These are phyloP conservation scores for Malassezia restricta DNA, from an alignment of 1,284 basidiomycete genomes.

Conservation along the genomic window DNA sequence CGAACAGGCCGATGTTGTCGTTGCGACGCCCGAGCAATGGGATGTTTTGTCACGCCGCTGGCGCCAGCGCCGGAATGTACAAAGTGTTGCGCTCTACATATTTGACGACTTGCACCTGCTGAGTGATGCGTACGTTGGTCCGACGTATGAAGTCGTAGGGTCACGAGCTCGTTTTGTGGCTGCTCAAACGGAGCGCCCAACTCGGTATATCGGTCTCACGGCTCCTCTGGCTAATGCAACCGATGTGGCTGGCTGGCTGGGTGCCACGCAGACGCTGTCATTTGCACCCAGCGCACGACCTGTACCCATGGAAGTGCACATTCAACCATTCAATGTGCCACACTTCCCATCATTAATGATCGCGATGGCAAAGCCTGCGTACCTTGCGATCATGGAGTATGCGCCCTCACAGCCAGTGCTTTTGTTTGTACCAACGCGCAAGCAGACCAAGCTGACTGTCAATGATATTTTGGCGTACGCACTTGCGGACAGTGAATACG, in stretches of 20 bases:
- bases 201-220: constrained; percentile 81
- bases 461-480: constrained; percentile 84
- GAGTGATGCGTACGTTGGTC: constrained; percentile 72
- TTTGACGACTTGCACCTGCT: constrained; percentile 91
- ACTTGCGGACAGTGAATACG: constrained; percentile 63
- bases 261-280: constrained; percentile 81
- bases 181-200: constrained; percentile 81
- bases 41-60: constrained; percentile 89
- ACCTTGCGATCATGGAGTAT: constrained; percentile 81
- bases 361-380: constrained; percentile 96
- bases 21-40: constrained; percentile 85
- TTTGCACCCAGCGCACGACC: constrained; percentile 90
- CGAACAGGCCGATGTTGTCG: constrained; percentile 63
- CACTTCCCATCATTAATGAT: constrained; percentile 99
- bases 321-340: constrained; percentile 86
- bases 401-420: constrained; percentile 76
- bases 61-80: constrained; percentile 93
- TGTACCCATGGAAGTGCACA: constrained; percentile 89
- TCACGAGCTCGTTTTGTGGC: constrained; percentile 89
- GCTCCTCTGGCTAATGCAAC: constrained; percentile 91
- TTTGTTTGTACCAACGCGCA: constrained; percentile 80
- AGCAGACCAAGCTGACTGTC: constrained; percentile 83
- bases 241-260: constrained; percentile 96
- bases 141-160: constrained; percentile 88
- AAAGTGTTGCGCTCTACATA: constrained; percentile 80